Percentiles rank a stretch among this genome's conserved stretches.
Conservation (phyloP, 192 early-diverging fungal species). For the Entomortierella lignicola region DNA sequence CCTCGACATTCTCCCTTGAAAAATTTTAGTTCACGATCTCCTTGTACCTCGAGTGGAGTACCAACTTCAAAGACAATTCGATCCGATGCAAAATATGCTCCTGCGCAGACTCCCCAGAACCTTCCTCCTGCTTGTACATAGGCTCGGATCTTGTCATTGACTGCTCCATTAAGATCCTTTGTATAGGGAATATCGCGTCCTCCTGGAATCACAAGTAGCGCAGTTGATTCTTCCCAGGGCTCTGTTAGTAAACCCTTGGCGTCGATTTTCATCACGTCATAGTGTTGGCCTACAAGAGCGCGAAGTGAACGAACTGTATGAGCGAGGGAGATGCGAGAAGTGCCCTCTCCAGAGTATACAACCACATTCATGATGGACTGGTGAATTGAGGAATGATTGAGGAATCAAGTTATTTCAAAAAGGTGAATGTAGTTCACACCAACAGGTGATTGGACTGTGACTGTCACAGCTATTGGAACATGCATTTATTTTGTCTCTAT, state of each 20-base stretch:
- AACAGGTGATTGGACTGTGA: no score
- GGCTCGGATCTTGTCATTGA: constrained; percentile 69
- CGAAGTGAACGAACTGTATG: constrained; percentile 78
- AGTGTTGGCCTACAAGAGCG: constrained; percentile 71
- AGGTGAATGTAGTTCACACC: no score
- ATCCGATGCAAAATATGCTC: constrained; percentile 78
- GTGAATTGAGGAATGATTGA: neutral
- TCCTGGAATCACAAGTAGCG: constrained; percentile 91
- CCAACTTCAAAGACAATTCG: constrained; percentile 85
- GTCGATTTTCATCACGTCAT: constrained; percentile 91
- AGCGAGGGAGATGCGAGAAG: constrained; percentile 68
- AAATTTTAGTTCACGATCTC: constrained; percentile 78
- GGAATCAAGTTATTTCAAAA: neutral
- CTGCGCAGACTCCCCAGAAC: constrained; percentile 89
- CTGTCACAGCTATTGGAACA: no score
- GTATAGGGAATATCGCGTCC: constrained; percentile 90
- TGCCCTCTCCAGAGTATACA: constrained; percentile 86
- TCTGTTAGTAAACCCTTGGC: constrained; percentile 75
- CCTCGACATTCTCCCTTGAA: constrained; percentile 79
- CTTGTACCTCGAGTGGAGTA: constrained; percentile 72
- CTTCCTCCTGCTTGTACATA: constrained; percentile 84
- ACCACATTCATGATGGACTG: constrained; percentile 77
- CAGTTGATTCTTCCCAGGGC: constrained; percentile 90
- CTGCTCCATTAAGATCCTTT: constrained; percentile 71
- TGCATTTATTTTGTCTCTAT: no score